Evolutionary conservation across 495 filamentous ascomycete genomes (phyloP).

Genomic region (Penicillium waksmanii): DNA sequence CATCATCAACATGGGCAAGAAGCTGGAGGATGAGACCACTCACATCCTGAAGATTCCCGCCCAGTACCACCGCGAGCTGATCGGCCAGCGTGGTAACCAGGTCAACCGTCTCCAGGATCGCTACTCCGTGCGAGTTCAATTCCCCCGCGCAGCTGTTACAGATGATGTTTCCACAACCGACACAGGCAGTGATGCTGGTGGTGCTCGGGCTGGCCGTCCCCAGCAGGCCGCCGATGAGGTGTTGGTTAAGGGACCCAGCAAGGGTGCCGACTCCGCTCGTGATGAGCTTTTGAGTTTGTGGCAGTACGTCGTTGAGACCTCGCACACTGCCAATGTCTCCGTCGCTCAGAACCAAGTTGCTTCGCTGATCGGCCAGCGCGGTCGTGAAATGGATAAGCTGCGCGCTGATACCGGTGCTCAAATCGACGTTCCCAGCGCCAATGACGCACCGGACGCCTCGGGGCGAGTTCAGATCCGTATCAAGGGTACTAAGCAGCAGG

Average conservation of each 20-base stretch:
- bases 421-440: conserved; percentile 81
- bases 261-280: conserved; percentile 86
- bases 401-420: conserved; percentile 79
- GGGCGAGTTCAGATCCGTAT: conserved; percentile 81
- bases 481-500: conserved; percentile 87
- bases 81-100: conserved; percentile 65
- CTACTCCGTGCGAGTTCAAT: conserved; percentile 92
- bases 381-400: conserved; percentile 86
- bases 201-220: conserved; percentile 57
- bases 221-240: conserved; percentile 89
- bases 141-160: conserved; percentile 70
- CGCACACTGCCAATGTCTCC: conserved; percentile 73
- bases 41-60: conserved; percentile 85
- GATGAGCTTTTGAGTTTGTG: conserved; percentile 85
- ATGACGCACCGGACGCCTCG: conserved; percentile 61
- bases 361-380: conserved; percentile 85
- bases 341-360: conserved; percentile 88
- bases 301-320: conserved; percentile 86
- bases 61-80: conserved; percentile 79
- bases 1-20: conserved; percentile 74
- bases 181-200: conserved; percentile 69
- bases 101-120: conserved; percentile 75
- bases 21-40: conserved; percentile 84
- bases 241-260: conserved; percentile 83
- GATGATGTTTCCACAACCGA: conserved; percentile 74